A percentile compares a stretch with the other conserved stretches of the same genome.
Conservation (phyloP, 306 rosid species). For the Delonix regia region DNA sequence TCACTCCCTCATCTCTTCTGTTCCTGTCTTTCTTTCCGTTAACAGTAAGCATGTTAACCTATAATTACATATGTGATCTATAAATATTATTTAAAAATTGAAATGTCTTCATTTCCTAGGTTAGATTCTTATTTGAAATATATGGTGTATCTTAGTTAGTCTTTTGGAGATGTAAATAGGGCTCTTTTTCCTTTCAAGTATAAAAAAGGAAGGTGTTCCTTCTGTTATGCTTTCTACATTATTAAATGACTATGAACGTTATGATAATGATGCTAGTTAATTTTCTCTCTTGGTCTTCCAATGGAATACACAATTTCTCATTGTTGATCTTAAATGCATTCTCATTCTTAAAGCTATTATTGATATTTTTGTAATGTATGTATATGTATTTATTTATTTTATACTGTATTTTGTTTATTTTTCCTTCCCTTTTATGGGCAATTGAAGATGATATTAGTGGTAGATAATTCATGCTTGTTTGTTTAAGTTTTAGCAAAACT, state of each 20-base stretch:
- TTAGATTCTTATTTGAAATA: background rate
- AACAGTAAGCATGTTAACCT: too few relatives aligned
- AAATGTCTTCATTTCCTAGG: too few relatives aligned
- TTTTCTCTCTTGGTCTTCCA: slow-evolving; percentile 24
- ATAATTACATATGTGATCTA: too few relatives aligned
- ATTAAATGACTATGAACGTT: slow-evolving; percentile 4
- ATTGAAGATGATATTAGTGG: slow-evolving; percentile 27
- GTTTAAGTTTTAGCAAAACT: slow-evolving; percentile 20
- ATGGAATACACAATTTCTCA: background rate
- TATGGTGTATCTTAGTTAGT: slow-evolving; percentile 15
- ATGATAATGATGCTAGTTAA: slow-evolving; percentile 17
- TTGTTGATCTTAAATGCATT: slow-evolving; percentile 1
- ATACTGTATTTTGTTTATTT: slow-evolving; percentile 12
- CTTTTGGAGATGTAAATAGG: slow-evolving; percentile 1
- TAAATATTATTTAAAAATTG: too few relatives aligned
- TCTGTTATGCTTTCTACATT: slow-evolving; percentile 15
- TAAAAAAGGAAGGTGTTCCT: slow-evolving; percentile 1
- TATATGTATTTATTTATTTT: background rate
- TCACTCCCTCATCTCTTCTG: too few relatives aligned
- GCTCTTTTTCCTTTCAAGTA: background rate
- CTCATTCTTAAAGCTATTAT: slow-evolving; percentile 16
- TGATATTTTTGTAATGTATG: background rate
- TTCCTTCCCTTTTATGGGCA: slow-evolving; percentile 16
- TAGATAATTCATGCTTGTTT: slow-evolving; percentile 11
- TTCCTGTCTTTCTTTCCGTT: too few relatives aligned